phyloP scores from a whole-genome alignment of 768 basidiomycete genomes.

The Candolleomyces aberdarensis region DNA sequence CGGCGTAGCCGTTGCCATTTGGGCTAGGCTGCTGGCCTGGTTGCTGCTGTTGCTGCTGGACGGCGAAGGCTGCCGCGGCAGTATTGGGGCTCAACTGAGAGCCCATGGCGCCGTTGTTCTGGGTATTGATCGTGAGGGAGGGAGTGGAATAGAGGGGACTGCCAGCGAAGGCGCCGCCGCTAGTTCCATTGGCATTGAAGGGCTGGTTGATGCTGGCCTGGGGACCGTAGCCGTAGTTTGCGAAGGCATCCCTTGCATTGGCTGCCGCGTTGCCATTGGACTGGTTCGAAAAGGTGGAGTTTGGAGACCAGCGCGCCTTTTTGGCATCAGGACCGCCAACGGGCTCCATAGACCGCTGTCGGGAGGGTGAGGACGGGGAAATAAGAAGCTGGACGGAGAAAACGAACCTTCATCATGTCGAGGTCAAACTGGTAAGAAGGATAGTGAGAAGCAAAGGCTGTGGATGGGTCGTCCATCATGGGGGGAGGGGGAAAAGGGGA shows the following conservation, averaged over 20 bases:
- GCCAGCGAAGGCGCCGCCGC: constrained; percentile 43
- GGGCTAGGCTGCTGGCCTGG: constrained; percentile 42
- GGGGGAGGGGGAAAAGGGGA: constrained; percentile 25
- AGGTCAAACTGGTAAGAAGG: constrained; percentile 73
- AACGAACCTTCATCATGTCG: constrained; percentile 87
- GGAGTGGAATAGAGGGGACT: constrained; percentile 74
- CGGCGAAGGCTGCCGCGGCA: constrained; percentile 47
- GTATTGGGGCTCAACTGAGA: constrained; percentile 70
- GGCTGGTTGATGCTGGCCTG: constrained; percentile 60
- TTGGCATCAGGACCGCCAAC: constrained; percentile 81
- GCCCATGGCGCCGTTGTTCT: constrained; percentile 47
- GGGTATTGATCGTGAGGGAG: constrained; percentile 65
- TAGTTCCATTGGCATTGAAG: constrained; percentile 47
- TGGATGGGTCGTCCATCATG: constrained; percentile 72
- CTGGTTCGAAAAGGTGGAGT: constrained; percentile 42
- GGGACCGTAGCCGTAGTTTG: constrained; percentile 85
- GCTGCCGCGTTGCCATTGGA: constrained; percentile 16
- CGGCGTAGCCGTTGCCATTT: constrained; percentile 50
- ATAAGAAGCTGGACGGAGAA: neutral
- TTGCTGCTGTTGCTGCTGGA: constrained; percentile 43
- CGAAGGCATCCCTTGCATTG: constrained; percentile 62
- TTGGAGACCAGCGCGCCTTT: constrained; percentile 89
- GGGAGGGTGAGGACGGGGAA: constrained; percentile 6
- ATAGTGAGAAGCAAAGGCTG: constrained; percentile 68
- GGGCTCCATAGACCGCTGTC: constrained; percentile 82